Evolutionary conservation across 179 eudicot genomes (phyloP).

Genomic region (Camellia oleifera): DNA sequence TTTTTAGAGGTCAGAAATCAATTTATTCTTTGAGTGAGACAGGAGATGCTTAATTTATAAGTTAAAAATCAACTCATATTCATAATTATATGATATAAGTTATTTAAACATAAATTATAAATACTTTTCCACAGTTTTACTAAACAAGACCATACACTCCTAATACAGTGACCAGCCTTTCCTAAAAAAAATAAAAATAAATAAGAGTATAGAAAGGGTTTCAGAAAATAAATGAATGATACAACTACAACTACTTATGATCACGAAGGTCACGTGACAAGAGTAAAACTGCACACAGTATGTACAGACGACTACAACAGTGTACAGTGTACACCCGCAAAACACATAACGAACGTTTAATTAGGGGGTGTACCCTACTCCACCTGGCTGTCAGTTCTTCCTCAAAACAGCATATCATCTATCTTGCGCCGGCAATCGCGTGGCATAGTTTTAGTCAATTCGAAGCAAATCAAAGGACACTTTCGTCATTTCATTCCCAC

Average conservation of each 20-base stretch:
- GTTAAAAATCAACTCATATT: no score
- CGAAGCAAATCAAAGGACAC: neutral
- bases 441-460: neutral
- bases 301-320: no score
- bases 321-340: neutral
- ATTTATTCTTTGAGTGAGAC: no score
- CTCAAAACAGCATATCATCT: neutral
- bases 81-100: no score
- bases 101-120: no score
- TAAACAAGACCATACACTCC: no score
- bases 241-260: neutral
- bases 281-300: neutral
- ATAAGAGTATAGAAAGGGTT: no score
- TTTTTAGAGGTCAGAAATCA: no score
- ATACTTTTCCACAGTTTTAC: no score
- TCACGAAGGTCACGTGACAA: conserved; percentile 33
- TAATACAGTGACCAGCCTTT: no score
- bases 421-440: neutral
- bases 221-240: neutral
- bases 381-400: conserved; percentile 4
- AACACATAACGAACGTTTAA: neutral
- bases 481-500: neutral
- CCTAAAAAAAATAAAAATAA: no score
- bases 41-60: no score
- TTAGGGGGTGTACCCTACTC: neutral